Evolutionary conservation across 2,329 filamentous ascomycete species (phyloP).

Genomic region (Paraphaeosphaeria minitans): DNA sequence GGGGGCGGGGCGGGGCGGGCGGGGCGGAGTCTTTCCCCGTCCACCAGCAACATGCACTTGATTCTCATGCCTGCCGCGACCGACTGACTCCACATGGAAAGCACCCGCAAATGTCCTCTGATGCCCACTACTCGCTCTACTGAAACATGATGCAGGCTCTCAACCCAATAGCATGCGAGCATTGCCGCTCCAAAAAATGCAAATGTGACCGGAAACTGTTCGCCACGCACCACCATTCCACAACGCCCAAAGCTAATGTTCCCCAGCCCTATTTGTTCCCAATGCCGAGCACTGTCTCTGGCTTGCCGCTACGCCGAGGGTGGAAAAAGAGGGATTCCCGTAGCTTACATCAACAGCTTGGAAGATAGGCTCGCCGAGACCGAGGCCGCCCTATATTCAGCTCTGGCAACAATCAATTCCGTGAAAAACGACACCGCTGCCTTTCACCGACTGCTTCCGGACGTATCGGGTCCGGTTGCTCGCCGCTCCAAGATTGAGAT

Average conservation of each 20-base stretch:
- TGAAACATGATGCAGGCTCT: neutral
- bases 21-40: neutral
- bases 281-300: conserved; percentile 22
- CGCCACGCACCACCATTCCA: neutral
- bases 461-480: neutral
- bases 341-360: conserved; percentile 31
- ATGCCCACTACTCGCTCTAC: neutral
- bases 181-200: conserved; percentile 34
- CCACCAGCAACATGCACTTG: neutral
- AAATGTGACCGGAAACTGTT: conserved; percentile 35
- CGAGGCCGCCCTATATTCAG: conserved; percentile 26
- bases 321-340: conserved; percentile 32
- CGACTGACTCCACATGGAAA: neutral
- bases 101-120: too few relatives aligned
- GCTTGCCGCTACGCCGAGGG: conserved; percentile 32
- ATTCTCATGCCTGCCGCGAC: neutral
- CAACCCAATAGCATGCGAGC: conserved; percentile 34
- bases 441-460: conserved; percentile 1
- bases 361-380: conserved; percentile 33
- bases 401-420: conserved; percentile 20
- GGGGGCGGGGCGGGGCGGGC: neutral
- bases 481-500: conserved; percentile 28
- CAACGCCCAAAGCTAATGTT: neutral
- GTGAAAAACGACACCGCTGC: conserved; percentile 3
- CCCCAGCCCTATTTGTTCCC: conserved; percentile 30